Evolutionary conservation across 179 eudicot genomes (phyloP), one percentile per base, ranked within the genome.

Genomic region (Amaranthus tricolor): DNA sequence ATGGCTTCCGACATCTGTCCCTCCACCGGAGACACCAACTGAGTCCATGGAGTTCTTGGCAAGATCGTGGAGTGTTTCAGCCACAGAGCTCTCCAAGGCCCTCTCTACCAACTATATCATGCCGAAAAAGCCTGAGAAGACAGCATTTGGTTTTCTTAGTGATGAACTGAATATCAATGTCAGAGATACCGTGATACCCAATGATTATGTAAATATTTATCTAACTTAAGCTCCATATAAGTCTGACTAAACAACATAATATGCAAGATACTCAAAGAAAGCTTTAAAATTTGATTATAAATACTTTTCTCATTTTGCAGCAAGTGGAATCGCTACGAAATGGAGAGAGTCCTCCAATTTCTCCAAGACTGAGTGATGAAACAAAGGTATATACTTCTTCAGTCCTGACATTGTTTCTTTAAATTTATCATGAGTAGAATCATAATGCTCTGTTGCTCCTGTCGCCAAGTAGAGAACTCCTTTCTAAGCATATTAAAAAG

Each of bases 31-130:
- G 73, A 91, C 97, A 6, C 97, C 98, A 0, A 92, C 96, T 0
- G 95, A 94, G 82, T 84, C 96, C 11, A 88, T 92, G 97, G 98
- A 94, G 88, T 94, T 88, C 79, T 80, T 94, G 58, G 96, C 93
- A 4, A 79, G 98, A 74, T 91, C 98, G 45, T 93, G 98, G 98
- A 94, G 98, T 72, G 75, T 94, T 48, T 94, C 97, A 0, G 97
- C 98, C 7, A 76, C 76, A 43, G 92, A 94, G 79, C 87, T 94
- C 9, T 85, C 97, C 2, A 90, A 94, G 78, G 97, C 97, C 62
- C 94, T 94, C 20, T 73, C 87, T 21, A 77, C 82, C 70, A 78
- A 84, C 19, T 76, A 77, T 49, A 40, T 10, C 51, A 54, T 13
- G 56, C 67, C 76, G 0, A 82, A 79, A n/a, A 75, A 74, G 69